Conservation (phyloP, 2,329 filamentous ascomycete species). For the Magnaporthiopsis rhizophila region DNA sequence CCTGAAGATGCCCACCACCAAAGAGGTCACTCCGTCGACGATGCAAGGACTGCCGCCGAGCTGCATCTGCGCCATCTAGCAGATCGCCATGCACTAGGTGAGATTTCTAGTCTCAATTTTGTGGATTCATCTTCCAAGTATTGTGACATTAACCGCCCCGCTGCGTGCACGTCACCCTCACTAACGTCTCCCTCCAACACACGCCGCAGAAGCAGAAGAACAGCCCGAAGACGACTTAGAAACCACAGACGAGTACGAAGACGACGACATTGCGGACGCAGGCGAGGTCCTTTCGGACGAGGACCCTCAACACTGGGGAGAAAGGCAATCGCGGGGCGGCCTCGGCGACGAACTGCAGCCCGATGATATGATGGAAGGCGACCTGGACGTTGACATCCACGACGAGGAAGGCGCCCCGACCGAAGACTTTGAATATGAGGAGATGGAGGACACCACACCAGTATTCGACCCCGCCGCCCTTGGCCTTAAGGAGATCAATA, state of each 20-base stretch:
- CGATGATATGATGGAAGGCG: slow-evolving; percentile 15
- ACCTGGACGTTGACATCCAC: slow-evolving; percentile 15
- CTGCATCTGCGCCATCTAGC: neutral
- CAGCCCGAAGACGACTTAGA: slow-evolving; percentile 5
- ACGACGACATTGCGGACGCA: neutral
- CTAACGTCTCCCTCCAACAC: neutral
- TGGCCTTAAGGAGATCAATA: slow-evolving; percentile 74
- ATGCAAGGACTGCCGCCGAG: neutral
- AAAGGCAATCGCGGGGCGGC: slow-evolving; percentile 7
- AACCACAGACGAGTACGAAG: slow-evolving; percentile 6
- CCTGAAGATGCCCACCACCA: neutral
- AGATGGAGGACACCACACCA: slow-evolving; percentile 7
- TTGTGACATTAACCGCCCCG: no score
- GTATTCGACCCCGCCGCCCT: slow-evolving; percentile 44
- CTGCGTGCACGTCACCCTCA: no score
- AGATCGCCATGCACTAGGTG: neutral
- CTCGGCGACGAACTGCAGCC: slow-evolving; percentile 13
- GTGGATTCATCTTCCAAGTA: no score
- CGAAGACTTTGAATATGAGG: slow-evolving; percentile 12
- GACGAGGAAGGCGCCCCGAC: slow-evolving; percentile 14
- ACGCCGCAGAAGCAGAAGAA: slow-evolving; percentile 7
- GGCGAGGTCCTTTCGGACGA: slow-evolving; percentile 9
- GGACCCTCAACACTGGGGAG: slow-evolving; percentile 12
- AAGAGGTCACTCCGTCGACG: neutral
- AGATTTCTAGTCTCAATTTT: neutral